phyloP scores from a whole-genome alignment of 176 grass and related monocot species.

The Themeda triandra region DNA sequence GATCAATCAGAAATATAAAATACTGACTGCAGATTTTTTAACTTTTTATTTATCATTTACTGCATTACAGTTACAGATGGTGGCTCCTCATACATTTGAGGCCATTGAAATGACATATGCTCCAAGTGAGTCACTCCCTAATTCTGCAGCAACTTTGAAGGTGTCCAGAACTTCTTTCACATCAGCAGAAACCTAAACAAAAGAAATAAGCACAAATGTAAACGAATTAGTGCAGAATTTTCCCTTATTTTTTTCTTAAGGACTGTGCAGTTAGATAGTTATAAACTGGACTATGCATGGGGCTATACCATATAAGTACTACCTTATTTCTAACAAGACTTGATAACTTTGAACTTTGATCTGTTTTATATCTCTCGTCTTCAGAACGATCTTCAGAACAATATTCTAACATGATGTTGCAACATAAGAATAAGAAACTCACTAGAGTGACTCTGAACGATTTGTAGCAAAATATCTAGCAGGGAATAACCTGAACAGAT shows the following conservation, averaged over 20 bases:
- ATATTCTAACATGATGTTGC: not conserved
- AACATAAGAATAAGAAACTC: conserved; percentile 8
- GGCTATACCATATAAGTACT: too few relatives aligned
- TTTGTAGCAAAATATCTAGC: not conserved
- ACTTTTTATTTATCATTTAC: not conserved
- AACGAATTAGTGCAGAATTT: not conserved
- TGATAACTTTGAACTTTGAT: not conserved
- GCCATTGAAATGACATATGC: conserved; percentile 99
- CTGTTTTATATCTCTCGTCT: not conserved
- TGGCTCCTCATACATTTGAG: conserved; percentile 63
- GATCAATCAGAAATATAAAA: not conserved
- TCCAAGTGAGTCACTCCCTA: conserved; percentile 81
- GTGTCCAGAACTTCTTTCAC: conserved; percentile 92
- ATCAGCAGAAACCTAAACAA: conserved; percentile 59
- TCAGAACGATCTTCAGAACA: not conserved
- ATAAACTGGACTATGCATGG: not conserved
- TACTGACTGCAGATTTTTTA: not conserved
- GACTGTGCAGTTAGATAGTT: not conserved
- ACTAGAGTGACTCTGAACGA: not conserved
- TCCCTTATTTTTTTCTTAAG: not conserved
- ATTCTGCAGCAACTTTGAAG: conserved; percentile 76
- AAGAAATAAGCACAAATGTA: conserved; percentile 16
- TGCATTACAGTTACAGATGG: not conserved
- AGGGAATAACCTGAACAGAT: not conserved
- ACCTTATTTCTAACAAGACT: not conserved